Conservation (phyloP, 73 alveolate species). For the Paramecium primaurelia region DNA sequence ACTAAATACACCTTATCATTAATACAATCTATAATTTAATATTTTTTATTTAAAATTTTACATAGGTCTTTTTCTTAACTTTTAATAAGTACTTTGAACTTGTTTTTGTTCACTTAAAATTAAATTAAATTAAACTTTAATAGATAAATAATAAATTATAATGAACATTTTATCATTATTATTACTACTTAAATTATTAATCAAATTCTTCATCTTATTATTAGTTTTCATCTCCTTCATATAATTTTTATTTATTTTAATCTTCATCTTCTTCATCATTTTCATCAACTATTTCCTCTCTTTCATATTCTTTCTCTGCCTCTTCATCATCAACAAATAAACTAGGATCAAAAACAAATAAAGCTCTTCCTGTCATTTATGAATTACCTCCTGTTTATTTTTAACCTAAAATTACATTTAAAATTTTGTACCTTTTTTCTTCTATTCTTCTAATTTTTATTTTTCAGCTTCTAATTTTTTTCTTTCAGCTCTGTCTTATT, state of each 20-base stretch:
- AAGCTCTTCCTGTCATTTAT: conserved; percentile 85
- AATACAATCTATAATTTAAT: background rate
- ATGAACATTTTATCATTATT: background rate
- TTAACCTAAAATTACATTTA: no score
- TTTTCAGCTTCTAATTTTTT: conserved; percentile 60
- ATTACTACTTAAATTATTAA: background rate
- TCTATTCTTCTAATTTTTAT: conserved; percentile 68
- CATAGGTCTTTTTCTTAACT: no score
- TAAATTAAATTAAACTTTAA: background rate
- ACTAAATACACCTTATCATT: background rate
- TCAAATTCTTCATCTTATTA: background rate
- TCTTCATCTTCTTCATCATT: conserved; percentile 61
- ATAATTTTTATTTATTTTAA: background rate
- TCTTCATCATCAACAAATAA: conserved; percentile 87
- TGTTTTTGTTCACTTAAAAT: no score
- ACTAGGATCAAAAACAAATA: conserved; percentile 55
- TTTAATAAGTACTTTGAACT: no score
- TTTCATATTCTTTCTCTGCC: conserved; percentile 78
- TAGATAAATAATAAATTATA: background rate
- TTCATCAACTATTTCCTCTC: conserved; percentile 79
- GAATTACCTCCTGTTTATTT: conserved; percentile 11
- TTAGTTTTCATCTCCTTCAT: conserved; percentile 26
- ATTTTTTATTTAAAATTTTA: no score
- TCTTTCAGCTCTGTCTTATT: conserved; percentile 67
- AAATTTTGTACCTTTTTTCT: conserved; percentile 64